Percentiles rank a stretch among this genome's conserved stretches.
Evolutionary conservation across 2,329 filamentous ascomycete species (phyloP).

Genomic region (Aspergillus sp.): DNA sequence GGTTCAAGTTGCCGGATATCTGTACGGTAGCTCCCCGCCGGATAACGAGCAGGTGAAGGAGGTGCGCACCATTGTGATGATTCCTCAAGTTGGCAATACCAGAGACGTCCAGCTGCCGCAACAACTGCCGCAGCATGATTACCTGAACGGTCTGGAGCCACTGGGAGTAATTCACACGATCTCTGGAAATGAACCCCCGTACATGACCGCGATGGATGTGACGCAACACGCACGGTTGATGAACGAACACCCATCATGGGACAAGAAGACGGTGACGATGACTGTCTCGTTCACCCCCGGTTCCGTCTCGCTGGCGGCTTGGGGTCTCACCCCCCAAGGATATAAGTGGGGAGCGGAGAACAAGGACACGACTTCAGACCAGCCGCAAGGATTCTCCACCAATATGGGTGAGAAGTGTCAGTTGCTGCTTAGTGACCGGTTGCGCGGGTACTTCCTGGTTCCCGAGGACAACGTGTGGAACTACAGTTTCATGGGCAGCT

Average conservation of each 20-base stretch:
- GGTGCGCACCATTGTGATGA: constrained; percentile 91
- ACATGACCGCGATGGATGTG: constrained; percentile 93
- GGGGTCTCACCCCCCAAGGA: constrained; percentile 82
- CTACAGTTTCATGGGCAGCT: constrained; percentile 94
- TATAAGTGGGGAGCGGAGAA: constrained; percentile 98
- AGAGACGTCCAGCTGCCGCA: constrained; percentile 88
- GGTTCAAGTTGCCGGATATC: constrained; percentile 90
- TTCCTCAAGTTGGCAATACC: constrained; percentile 90
- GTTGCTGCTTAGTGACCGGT: constrained; percentile 83
- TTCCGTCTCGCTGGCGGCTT: constrained; percentile 88
- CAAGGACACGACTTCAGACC: constrained; percentile 84
- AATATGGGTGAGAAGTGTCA: constrained; percentile 94
- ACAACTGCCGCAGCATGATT: constrained; percentile 84
- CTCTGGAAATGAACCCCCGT: constrained; percentile 87
- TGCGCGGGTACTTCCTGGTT: constrained; percentile 92
- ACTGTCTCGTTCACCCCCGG: constrained; percentile 95
- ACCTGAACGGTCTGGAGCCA: constrained; percentile 77
- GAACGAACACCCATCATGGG: constrained; percentile 71
- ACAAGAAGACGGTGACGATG: constrained; percentile 88
- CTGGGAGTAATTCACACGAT: constrained; percentile 93
- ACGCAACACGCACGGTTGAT: constrained; percentile 89
- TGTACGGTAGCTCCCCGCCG: constrained; percentile 85
- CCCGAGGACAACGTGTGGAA: constrained; percentile 90
- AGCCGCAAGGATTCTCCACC: constrained; percentile 87
- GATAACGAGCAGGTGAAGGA: constrained; percentile 98